Evolutionary conservation across 1,284 basidiomycete species (phyloP), one percentile per base, ranked within the genome.

Genomic region (Dichomitus squalens): DNA sequence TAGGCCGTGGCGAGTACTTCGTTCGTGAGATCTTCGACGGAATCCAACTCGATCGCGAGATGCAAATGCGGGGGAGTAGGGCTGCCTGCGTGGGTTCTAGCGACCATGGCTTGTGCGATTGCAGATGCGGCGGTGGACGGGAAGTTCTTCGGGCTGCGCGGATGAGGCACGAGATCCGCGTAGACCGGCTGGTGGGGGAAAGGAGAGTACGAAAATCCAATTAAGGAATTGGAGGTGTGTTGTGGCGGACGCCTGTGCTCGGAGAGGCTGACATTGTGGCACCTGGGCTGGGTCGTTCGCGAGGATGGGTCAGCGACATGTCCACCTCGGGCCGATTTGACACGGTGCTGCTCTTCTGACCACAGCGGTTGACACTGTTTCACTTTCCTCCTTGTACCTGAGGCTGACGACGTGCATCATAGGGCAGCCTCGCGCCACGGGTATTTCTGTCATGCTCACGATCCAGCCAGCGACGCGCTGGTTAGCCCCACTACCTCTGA

Each of bases 231-330:
- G 44, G 23, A 29, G 20, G 23, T 43, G 44, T 34, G 27, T 11
- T 20, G 39, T 31, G 50, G 39, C 29, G 31, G 50, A 39, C 50
- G 41, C 41, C 41, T 16, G 18, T 29, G 18, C n/a, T 52, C 51
- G 51, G 51, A 21, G 40, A 39, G 51, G 51, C 51, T 52, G 51
- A 52, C 51, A 7, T 18, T 23, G 20, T 35, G 33, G 34, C 40
- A 31, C 7, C 23, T 48, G 41, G 27, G 41, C 38, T 48, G 38
- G 38, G 49, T 31, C 43, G 34, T 23, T 5, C 2, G 23, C n/a
- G 25, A 25, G 12, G 43, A n/a, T 11, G 34, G 27, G 23, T 49
- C 33, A 7, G 36, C 18, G 41, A n/a, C 41, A n/a, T 43, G 41
- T 27, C 21, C 39, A 41, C 40, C 16, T 8, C 25, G 11, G 41